Percentiles rank a stretch among this genome's conserved stretches.
These are phyloP conservation scores for Aschersonia sp. DNA, from an alignment of 2,329 filamentous ascomycete species.

Conservation along the genomic window DNA sequence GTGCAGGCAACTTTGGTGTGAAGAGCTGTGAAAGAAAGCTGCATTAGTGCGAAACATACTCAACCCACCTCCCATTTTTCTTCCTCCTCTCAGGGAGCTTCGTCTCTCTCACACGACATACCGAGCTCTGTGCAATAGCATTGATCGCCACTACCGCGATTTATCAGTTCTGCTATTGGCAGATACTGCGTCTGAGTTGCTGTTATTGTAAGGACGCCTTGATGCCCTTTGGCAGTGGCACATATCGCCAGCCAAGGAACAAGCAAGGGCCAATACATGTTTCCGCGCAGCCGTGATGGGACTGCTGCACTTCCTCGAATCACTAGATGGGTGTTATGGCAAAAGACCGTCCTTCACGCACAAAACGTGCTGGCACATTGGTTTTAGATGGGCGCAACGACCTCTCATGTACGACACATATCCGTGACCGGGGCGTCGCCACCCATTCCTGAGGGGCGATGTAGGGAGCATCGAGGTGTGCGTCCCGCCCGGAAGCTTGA, in stretches of 20 bases:
- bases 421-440: not conserved
- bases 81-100: not conserved
- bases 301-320: not conserved
- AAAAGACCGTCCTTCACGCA: not conserved
- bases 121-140: not conserved
- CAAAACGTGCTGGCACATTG: not conserved
- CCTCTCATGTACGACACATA: not conserved
- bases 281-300: not conserved
- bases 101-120: not conserved
- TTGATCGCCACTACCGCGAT: not conserved
- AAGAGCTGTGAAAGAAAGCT: not conserved
- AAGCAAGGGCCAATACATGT: not conserved
- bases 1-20: not conserved
- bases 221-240: not conserved
- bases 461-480: not conserved
- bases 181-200: not conserved
- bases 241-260: not conserved
- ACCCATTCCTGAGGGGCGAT: not conserved
- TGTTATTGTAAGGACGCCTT: not conserved
- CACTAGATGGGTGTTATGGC: not conserved
- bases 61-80: too few relatives aligned
- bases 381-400: not conserved
- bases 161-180: not conserved
- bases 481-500: not conserved
- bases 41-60: too few relatives aligned